These are phyloP conservation scores for Pythium coloratum DNA, from an alignment of 352 stramenopile genomes.

Conservation along the genomic window DNA sequence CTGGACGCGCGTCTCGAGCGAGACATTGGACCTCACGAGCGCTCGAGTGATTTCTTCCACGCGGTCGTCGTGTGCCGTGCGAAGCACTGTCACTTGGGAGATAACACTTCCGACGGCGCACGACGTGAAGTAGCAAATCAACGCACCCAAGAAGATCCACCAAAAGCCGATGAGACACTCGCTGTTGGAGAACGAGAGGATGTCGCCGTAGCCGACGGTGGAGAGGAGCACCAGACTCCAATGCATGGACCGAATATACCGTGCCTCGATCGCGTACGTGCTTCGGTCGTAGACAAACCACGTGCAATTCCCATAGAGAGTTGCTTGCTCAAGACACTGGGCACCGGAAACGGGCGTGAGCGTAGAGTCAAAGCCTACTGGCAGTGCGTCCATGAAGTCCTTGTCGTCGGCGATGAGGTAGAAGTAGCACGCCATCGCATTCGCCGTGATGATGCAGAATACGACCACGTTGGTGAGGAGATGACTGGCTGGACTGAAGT, in stretches of 20 bases:
- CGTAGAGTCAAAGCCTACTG: slow-evolving; percentile 26
- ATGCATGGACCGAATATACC: slow-evolving; percentile 62
- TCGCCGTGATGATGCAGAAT: slow-evolving; percentile 37
- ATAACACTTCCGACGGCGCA: slow-evolving; percentile 57
- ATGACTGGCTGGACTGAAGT: slow-evolving; percentile 35
- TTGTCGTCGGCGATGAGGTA: slow-evolving; percentile 53
- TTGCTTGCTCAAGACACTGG: slow-evolving; percentile 51
- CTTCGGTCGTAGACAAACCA: slow-evolving; percentile 77
- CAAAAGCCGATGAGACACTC: slow-evolving; percentile 55
- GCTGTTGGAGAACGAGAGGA: slow-evolving; percentile 54
- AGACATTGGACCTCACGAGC: slow-evolving; percentile 44
- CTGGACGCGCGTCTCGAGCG: slow-evolving; percentile 38
- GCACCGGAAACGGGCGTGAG: slow-evolving; percentile 28
- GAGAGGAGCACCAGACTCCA: slow-evolving; percentile 77
- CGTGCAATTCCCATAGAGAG: slow-evolving; percentile 59
- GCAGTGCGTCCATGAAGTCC: slow-evolving; percentile 52
- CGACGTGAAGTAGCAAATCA: slow-evolving; percentile 76
- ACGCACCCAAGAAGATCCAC: slow-evolving; percentile 68
- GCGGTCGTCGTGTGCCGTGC: slow-evolving; percentile 40
- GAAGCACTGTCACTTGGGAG: slow-evolving; percentile 50
- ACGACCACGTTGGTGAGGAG: slow-evolving; percentile 52
- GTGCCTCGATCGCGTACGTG: slow-evolving; percentile 50
- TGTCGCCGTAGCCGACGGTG: slow-evolving; percentile 70
- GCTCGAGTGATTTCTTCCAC: slow-evolving; percentile 58
- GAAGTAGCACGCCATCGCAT: slow-evolving; percentile 61